phyloP scores from a whole-genome alignment of 2,329 filamentous ascomycete genomes.

The Talaromyces sp. region DNA sequence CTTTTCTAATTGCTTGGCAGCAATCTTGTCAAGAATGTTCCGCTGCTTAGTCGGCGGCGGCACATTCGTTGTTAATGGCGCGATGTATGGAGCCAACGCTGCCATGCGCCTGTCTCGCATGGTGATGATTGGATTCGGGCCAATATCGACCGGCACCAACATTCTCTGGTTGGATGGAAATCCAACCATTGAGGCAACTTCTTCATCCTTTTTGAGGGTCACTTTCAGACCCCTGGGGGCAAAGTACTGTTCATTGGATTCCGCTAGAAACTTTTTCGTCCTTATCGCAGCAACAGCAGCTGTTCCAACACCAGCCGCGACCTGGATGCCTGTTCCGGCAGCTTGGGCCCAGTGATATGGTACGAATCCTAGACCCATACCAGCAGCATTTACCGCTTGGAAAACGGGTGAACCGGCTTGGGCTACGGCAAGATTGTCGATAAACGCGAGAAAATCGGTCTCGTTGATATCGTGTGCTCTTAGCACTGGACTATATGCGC shows the following conservation, averaged over 20 bases:
- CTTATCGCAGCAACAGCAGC: background rate
- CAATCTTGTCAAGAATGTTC: conserved; percentile 4
- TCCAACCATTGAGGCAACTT: background rate
- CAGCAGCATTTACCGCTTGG: conserved; percentile 5
- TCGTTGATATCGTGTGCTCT: conserved; percentile 6
- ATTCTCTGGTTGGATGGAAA: background rate
- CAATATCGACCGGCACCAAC: background rate
- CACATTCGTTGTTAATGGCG: background rate
- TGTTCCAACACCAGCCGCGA: conserved; percentile 4
- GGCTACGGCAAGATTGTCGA: conserved; percentile 13
- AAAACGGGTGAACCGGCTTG: conserved; percentile 11
- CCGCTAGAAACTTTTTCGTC: conserved; percentile 4
- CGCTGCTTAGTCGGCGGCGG: background rate
- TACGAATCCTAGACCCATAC: conserved; percentile 11
- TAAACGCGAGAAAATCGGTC: conserved; percentile 12
- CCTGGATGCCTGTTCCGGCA: background rate
- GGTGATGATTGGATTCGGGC: background rate
- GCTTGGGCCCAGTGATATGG: conserved; percentile 11
- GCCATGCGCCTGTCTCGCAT: conserved; percentile 6
- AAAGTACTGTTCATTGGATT: conserved; percentile 4
- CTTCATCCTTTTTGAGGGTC: conserved; percentile 6
- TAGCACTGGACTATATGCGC: conserved; percentile 12
- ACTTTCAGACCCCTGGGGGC: conserved; percentile 1
- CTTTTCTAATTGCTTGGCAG: conserved; percentile 1
- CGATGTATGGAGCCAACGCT: conserved; percentile 1